Evolutionary conservation across 1,139 yeast genomes (phyloP).

Genomic region (Eremothecium cymbalariae): DNA sequence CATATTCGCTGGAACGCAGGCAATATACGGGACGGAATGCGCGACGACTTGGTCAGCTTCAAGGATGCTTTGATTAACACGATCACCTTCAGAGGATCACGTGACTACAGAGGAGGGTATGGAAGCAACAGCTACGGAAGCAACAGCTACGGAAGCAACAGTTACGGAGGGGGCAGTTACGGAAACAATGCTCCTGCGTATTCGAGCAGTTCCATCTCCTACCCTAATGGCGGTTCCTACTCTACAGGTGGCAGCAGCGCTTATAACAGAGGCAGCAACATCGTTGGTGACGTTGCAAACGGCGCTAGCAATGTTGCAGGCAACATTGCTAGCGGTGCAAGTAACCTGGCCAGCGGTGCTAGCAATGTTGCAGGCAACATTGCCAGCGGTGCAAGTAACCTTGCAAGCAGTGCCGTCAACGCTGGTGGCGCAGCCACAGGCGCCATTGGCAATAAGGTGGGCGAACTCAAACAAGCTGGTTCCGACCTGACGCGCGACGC

Average conservation of each 20-base stretch:
- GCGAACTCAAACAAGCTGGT: conserved; percentile 9
- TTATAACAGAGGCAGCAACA: background rate
- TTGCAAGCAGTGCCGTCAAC: conserved; percentile 10
- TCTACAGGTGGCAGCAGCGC: conserved; percentile 3
- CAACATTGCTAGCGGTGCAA: background rate
- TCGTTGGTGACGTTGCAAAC: background rate
- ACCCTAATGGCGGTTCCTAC: background rate
- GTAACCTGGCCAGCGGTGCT: background rate
- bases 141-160: background rate
- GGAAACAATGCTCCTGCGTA: background rate
- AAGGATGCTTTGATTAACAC: conserved; percentile 13
- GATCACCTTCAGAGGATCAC: too few relatives aligned
- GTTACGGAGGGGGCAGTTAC: background rate
- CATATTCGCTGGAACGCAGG: conserved; percentile 14
- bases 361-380: conserved; percentile 10
- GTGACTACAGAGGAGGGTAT: too few relatives aligned
- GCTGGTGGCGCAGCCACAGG: conserved; percentile 13
- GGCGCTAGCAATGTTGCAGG: background rate
- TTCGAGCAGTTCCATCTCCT: background rate
- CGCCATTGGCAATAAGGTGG: conserved; percentile 8
- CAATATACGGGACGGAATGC: conserved; percentile 18
- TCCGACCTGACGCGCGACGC: conserved; percentile 7
- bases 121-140: conserved; percentile 6
- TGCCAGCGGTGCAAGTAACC: conserved; percentile 11
- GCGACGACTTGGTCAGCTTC: conserved; percentile 17